phyloP scores from a whole-genome alignment of 371 early-diverging fungal genomes.

The Syncephalastrum racemosum region DNA sequence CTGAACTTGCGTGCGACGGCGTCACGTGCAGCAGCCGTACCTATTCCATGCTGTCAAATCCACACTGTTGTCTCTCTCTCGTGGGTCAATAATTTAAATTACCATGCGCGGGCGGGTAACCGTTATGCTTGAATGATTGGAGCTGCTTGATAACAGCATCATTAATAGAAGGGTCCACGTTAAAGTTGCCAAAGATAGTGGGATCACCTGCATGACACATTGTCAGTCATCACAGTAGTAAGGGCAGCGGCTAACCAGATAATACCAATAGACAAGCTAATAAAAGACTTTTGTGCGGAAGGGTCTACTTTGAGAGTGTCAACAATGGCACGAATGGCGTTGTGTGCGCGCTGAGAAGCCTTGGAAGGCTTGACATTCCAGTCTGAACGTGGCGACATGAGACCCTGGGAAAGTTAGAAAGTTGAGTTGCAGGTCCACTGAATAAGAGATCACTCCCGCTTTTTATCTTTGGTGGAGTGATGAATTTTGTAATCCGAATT shows the following conservation, averaged over 20 bases:
- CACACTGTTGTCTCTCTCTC: neutral
- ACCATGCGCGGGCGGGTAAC: conserved; percentile 88
- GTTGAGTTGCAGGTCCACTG: too few relatives aligned
- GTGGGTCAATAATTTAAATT: conserved; percentile 22
- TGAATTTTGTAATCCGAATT: too few relatives aligned
- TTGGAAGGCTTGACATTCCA: conserved; percentile 58
- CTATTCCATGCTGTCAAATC: conserved; percentile 24
- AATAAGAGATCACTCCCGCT: too few relatives aligned
- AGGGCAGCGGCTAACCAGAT: neutral
- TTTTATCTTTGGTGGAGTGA: too few relatives aligned
- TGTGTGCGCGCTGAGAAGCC: conserved; percentile 75
- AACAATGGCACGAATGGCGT: conserved; percentile 89
- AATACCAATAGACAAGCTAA: conserved; percentile 80
- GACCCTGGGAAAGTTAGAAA: too few relatives aligned
- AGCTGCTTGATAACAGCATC: conserved; percentile 71
- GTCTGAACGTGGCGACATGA: conserved; percentile 2
- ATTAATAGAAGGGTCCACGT: conserved; percentile 65
- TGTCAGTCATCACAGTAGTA: conserved; percentile 1
- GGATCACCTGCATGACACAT: conserved; percentile 68
- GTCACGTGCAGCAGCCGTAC: conserved; percentile 64
- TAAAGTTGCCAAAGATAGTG: conserved; percentile 90
- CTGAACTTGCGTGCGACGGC: conserved; percentile 76
- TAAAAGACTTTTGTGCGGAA: conserved; percentile 66
- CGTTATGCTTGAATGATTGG: conserved; percentile 74
- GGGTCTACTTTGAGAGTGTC: conserved; percentile 74